A percentile compares a stretch with the other conserved stretches of the same genome.
phyloP scores from a whole-genome alignment of 2,329 filamentous ascomycete species.

The Sclerotinia minor region DNA sequence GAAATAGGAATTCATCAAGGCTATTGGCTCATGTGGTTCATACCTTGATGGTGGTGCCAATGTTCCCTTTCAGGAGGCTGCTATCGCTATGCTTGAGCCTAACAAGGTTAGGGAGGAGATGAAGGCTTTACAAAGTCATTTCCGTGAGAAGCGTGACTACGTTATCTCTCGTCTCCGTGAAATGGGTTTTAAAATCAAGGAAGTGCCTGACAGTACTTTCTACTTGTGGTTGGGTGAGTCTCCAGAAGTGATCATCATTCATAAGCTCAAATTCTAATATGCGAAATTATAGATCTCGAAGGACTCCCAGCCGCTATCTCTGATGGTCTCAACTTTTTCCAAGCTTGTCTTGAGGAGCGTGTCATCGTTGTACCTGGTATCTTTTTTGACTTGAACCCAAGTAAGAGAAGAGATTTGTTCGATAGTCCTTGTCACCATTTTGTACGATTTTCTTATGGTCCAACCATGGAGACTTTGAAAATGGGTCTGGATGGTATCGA shows the following conservation, averaged over 20 bases:
- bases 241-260: not conserved
- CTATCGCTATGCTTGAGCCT: conserved; percentile 90
- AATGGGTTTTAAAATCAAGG: conserved; percentile 85
- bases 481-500: conserved; percentile 83
- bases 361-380: conserved; percentile 96
- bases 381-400: conserved; percentile 96
- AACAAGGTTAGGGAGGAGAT: conserved; percentile 79
- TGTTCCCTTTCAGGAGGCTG: conserved; percentile 93
- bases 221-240: conserved; percentile 70
- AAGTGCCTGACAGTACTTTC: conserved; percentile 88
- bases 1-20: conserved; percentile 77
- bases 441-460: conserved; percentile 81
- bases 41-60: conserved; percentile 95
- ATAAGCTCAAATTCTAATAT: not conserved
- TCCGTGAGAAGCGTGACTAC: conserved; percentile 89
- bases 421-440: conserved; percentile 94
- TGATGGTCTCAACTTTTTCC: conserved; percentile 95
- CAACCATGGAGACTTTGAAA: conserved; percentile 75
- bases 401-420: conserved; percentile 84
- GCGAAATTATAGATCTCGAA: conserved; percentile 51
- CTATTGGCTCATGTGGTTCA: conserved; percentile 86
- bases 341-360: conserved; percentile 88
- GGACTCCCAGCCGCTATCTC: conserved; percentile 77
- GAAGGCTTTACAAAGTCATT: conserved; percentile 84
- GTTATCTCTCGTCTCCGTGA: conserved; percentile 75